Percentiles rank a stretch among this genome's conserved stretches.
These are phyloP conservation scores for Gilbertella persicaria DNA, from an alignment of 371 early-diverging fungal species.

Conservation along the genomic window DNA sequence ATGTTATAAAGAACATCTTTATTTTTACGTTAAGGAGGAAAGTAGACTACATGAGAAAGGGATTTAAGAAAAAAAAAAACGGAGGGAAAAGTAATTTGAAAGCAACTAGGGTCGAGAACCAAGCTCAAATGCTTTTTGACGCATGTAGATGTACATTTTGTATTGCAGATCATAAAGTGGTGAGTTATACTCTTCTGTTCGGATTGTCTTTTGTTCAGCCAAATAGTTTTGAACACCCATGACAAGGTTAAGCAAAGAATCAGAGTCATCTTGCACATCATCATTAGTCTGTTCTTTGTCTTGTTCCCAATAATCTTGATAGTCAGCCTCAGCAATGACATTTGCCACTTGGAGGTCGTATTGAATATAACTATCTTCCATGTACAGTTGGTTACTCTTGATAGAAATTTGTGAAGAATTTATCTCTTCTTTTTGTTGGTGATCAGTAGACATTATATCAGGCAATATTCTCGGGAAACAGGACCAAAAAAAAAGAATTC, in stretches of 20 bases:
- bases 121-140: slow-evolving; percentile 46
- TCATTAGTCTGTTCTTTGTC: neutral
- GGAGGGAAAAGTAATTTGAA: too few species aligned
- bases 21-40: too few species aligned
- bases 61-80: too few species aligned
- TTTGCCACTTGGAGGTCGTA: slow-evolving; percentile 15
- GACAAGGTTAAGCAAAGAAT: slow-evolving; percentile 25
- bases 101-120: too few species aligned
- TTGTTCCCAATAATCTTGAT: slow-evolving; percentile 17
- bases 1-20: too few species aligned
- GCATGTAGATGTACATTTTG: slow-evolving; percentile 46
- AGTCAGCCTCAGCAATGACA: slow-evolving; percentile 19
- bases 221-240: slow-evolving; percentile 36
- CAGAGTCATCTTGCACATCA: slow-evolving; percentile 11
- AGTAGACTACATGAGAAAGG: too few species aligned
- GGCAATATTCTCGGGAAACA: too few species aligned
- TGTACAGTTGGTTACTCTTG: neutral
- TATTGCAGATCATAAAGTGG: slow-evolving; percentile 45
- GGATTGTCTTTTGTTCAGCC: slow-evolving; percentile 14
- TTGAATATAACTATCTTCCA: slow-evolving; percentile 2
- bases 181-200: slow-evolving; percentile 19
- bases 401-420: too few species aligned
- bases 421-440: too few species aligned
- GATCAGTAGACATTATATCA: too few species aligned
- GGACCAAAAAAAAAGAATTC: too few species aligned